Evolutionary conservation across 148 eudicot genomes (phyloP), one percentile per base, ranked within the genome.

Genomic region (Pouteria glomerata): DNA sequence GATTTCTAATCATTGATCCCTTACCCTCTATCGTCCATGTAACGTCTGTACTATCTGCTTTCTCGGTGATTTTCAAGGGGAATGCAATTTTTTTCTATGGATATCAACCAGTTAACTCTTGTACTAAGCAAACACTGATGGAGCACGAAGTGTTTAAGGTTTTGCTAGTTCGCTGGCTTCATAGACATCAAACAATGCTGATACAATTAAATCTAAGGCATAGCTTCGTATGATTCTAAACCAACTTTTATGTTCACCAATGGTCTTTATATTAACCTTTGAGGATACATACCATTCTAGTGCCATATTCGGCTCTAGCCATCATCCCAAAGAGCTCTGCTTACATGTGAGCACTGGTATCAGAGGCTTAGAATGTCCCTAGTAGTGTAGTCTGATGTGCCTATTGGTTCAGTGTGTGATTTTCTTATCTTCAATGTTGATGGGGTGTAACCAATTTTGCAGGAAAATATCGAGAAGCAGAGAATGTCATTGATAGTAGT

Each of bases 381-480:
- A 31, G 26, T 15, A 31, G 26, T 0, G 16, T 16, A 30, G 45
- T 44, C 24, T 47, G 34, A 61, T 11, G 51, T 26, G 56, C 55
- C 31, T 66, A 44, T 57, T 62, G 57, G 24, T 37, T 71, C 53
- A 31, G 7, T 39, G 8, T 5, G 13, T 65, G 14, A 26, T 19
- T 47, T 63, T n/a, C 23, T 26, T 69, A 15, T 35, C 44, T 66
- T 45, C 64, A 56, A 67, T 35, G 4, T 33, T 76, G 62, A 27
- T 69, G 31, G 35, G 31, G 18, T 52, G 26, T 68, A 50, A 39
- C 8, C 45, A 61, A 16, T 19, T 19, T 65, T 73, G n/a, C 82
- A 93, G 96, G 94, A 67, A 85, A 83, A 83, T 70, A 84, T 79
- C 74, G 48, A 57, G 87, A 84, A 55, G 92, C 88, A 41, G 92